A percentile compares a stretch with the other conserved stretches of the same genome.
These are phyloP conservation scores for Ganoderma multipileum DNA, from an alignment of 1,284 basidiomycete species.

Conservation along the genomic window DNA sequence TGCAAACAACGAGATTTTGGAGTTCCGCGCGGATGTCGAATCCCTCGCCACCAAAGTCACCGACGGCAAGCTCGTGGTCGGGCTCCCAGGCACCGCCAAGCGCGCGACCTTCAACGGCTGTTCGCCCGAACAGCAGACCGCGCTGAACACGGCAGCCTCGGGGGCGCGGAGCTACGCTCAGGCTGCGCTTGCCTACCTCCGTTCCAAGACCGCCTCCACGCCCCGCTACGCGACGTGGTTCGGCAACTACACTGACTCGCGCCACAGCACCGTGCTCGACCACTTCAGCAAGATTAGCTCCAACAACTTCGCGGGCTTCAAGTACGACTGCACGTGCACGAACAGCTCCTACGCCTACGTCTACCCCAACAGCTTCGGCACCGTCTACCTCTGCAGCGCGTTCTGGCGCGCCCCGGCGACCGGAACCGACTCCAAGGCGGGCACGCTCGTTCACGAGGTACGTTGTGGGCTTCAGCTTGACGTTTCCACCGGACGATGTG, in stretches of 20 bases:
- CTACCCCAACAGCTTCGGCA: slow-evolving; percentile 47
- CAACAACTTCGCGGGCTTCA: not conserved
- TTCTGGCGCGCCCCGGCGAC: slow-evolving; percentile 54
- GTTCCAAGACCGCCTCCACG: not conserved
- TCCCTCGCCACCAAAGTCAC: not conserved
- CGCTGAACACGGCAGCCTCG: not conserved
- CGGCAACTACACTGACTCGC: not conserved
- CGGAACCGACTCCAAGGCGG: slow-evolving; percentile 55
- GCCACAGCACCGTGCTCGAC: not conserved
- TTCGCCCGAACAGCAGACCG: not conserved
- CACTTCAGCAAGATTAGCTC: not conserved
- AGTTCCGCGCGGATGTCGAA: not conserved
- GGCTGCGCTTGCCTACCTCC: not conserved
- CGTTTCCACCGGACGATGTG: not conserved
- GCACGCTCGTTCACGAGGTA: slow-evolving; percentile 42
- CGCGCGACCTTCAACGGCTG: not conserved
- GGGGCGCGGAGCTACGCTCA: not conserved
- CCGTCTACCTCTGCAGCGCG: slow-evolving; percentile 52
- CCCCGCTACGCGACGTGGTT: not conserved
- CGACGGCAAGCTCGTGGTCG: not conserved
- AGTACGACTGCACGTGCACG: not conserved
- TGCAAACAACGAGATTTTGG: not conserved
- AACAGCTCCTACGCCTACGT: slow-evolving; percentile 36
- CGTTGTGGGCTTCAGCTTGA: not conserved
- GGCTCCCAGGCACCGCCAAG: not conserved